Conservation (phyloP, 108 stramenopile species). For the Pinguiococcus pyrenoidosus region DNA sequence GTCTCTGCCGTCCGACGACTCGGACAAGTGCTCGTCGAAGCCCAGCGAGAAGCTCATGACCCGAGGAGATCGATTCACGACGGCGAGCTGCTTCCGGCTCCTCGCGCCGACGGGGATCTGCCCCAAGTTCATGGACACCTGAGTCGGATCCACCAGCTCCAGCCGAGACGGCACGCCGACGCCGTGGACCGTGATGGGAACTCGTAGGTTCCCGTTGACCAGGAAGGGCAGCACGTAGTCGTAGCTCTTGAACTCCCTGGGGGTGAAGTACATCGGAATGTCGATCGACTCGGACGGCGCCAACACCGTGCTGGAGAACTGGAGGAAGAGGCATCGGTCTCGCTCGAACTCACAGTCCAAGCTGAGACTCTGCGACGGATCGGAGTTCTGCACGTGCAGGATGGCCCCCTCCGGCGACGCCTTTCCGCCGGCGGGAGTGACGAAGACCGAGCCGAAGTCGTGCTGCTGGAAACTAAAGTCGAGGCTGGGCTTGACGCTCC, state of each 20-base stretch:
- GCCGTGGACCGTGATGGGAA: conserved; percentile 28
- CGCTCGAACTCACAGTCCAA: conserved; percentile 35
- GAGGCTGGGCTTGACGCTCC: conserved; percentile 28
- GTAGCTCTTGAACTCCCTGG: conserved; percentile 37
- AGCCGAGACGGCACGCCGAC: conserved; percentile 32
- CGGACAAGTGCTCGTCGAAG: background rate
- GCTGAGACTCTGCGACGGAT: conserved; percentile 14
- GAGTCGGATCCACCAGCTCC: conserved; percentile 36
- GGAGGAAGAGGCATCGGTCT: conserved; percentile 20
- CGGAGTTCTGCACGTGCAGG: conserved; percentile 32
- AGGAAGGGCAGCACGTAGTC: conserved; percentile 37
- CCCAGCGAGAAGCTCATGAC: conserved; percentile 24
- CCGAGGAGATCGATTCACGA: conserved; percentile 31
- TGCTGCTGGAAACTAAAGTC: conserved; percentile 35
- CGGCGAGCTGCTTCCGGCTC: conserved; percentile 23
- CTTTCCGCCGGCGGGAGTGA: conserved; percentile 31
- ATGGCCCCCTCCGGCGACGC: conserved; percentile 16
- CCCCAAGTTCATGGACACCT: conserved; percentile 32
- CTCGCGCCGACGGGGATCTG: conserved; percentile 23
- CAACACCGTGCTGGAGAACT: conserved; percentile 34
- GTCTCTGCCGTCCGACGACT: background rate
- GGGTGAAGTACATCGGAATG: conserved; percentile 32
- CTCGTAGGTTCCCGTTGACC: conserved; percentile 37
- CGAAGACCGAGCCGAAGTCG: conserved; percentile 46
- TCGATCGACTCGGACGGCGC: conserved; percentile 32